Percentiles rank a stretch among this genome's conserved stretches.
Conservation (phyloP, 805 yeast species). For the Schizosaccharomyces japonicus region DNA sequence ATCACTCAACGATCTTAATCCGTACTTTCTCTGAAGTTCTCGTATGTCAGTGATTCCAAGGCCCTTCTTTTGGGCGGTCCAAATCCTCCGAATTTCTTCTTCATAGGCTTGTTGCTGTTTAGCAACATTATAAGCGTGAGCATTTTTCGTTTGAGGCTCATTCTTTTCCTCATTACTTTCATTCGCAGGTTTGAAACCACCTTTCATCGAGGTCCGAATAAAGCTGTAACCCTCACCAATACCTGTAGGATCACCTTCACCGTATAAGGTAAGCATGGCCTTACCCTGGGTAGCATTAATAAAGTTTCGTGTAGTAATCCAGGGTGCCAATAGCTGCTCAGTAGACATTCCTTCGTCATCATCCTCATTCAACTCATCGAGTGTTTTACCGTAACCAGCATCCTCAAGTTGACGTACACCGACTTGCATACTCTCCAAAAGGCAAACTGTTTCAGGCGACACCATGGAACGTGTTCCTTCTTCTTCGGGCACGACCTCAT, state of each 20-base stretch:
- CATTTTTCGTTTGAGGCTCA: constrained; percentile 18
- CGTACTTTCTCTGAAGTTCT: neutral
- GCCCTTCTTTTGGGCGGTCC: constrained; percentile 61
- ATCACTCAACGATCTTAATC: neutral
- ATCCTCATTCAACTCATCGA: constrained; percentile 16
- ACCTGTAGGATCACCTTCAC: constrained; percentile 87
- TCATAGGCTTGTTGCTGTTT: constrained; percentile 78
- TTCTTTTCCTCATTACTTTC: constrained; percentile 19
- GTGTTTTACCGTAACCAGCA: constrained; percentile 29
- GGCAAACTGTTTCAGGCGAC: constrained; percentile 70
- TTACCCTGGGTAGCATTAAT: constrained; percentile 86
- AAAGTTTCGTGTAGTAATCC: constrained; percentile 84
- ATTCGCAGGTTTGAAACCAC: constrained; percentile 41
- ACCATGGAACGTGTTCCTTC: constrained; percentile 64
- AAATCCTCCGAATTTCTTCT: constrained; percentile 64
- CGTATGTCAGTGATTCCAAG: constrained; percentile 15
- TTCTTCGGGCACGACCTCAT: constrained; percentile 44
- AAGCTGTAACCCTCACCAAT: constrained; percentile 75
- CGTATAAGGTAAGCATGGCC: constrained; percentile 84
- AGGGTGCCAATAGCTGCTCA: constrained; percentile 72
- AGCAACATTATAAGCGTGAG: constrained; percentile 59
- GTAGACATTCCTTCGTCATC: constrained; percentile 27
- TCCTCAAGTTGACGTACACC: constrained; percentile 82
- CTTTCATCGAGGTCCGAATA: constrained; percentile 79
- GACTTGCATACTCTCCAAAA: constrained; percentile 75